A percentile compares a stretch with the other conserved stretches of the same genome.
Conservation (phyloP, 345 rosid genomes). For the Eucalyptus erythrocorys region DNA sequence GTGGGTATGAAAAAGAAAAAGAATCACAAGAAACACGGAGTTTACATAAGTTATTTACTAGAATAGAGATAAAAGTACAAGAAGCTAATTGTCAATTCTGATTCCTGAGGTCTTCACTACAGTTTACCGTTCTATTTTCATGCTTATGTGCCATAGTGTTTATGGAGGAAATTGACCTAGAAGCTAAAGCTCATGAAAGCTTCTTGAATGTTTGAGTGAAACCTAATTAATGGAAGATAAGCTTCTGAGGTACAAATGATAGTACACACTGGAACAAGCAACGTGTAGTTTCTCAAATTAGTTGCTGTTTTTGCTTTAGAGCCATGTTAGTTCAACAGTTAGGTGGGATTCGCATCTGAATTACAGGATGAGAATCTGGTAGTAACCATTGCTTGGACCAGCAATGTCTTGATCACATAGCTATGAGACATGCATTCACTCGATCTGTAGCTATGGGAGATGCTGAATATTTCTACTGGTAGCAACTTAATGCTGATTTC, state of each 20-base stretch:
- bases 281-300: background rate
- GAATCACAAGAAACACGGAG: fast-evolving
- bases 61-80: background rate
- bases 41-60: too few species aligned
- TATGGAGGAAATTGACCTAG: background rate
- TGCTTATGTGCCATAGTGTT: background rate
- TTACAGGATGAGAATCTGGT: background rate
- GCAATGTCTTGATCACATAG: background rate
- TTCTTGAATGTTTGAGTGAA: background rate
- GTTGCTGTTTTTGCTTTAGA: background rate
- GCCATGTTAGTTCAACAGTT: background rate
- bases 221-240: background rate
- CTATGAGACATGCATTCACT: background rate
- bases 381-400: background rate
- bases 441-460: too few species aligned
- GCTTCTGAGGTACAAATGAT: background rate
- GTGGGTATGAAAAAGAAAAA: background rate
- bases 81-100: background rate
- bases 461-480: background rate
- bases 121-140: background rate
- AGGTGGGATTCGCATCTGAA: background rate
- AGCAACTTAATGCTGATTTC: background rate
- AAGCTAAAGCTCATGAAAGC: background rate
- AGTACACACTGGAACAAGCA: background rate
- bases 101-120: background rate